Evolutionary conservation across 1,284 basidiomycete species (phyloP), one percentile per base, ranked within the genome.

Genomic region (Papiliotrema flavescens): DNA sequence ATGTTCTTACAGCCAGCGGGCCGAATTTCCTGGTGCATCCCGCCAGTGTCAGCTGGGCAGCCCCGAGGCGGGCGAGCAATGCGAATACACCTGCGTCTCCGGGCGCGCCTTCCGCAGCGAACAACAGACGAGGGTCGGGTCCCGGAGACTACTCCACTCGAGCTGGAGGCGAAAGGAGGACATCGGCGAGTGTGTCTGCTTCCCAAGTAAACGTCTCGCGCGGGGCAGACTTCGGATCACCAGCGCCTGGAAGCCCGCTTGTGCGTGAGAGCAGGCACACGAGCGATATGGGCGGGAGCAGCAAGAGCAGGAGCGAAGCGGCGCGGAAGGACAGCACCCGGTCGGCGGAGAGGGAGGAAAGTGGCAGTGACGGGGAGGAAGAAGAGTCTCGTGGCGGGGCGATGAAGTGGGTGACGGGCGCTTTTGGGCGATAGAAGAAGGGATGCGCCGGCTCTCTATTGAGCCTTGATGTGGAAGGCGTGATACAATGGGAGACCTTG

Each of bases 321-420:
- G 17, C 39, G 39, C 39, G 20, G 11, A 15, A 32, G 46, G 14
- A 5, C 1, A 13, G 15, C 9, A 5, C 14, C 15, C n/a, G 46
- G 6, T 28, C 23, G n/a, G 26, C 8, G 34, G 32, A 2, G 14
- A 5, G 23, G 46, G 32, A 47, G 46, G 15, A 6, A 35, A 22
- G 35, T n/a, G 26, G 55, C 57, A 6, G 47, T 14, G 20, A 15
- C 22, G 17, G 20, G 19, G 47, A 49, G 20, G 36, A 39, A 24
- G 47, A 40, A 15, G 14, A 47, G 7, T 14, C 19, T 24, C 6
- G 40, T 13, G 35, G 26, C 23, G 47, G 47, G 32, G 8, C 34
- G 19, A 24, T 60, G 34, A 53, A 56, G 36, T 63, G 61, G 61
- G 47, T 63, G 40, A 56, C 59, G 19, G 54, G 49, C 26, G 54